A percentile compares a stretch with the other conserved stretches of the same genome.
These are phyloP conservation scores for Pleurozium schreberi DNA, from an alignment of 225 moss, liverwort and hornwort genomes.

Conservation along the genomic window DNA sequence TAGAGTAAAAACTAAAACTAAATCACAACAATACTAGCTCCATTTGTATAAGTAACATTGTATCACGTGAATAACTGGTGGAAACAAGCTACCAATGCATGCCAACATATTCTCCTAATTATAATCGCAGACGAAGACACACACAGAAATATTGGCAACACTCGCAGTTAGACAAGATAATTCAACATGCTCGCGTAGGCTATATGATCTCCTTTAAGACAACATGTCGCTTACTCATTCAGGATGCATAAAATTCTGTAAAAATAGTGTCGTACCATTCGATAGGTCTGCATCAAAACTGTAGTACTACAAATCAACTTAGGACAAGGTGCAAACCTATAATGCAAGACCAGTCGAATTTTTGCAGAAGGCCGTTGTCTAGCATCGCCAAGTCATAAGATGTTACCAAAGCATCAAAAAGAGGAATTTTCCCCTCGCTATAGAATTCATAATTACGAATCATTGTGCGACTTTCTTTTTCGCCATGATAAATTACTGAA, in stretches of 20 bases:
- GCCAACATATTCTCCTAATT: background rate
- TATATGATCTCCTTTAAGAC: background rate
- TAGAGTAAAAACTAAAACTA: background rate
- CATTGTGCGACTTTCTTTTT: constrained; percentile 54
- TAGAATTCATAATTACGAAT: constrained; percentile 64
- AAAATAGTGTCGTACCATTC: background rate
- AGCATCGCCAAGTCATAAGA: constrained; percentile 62
- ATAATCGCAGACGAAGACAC: background rate
- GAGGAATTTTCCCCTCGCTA: constrained; percentile 24
- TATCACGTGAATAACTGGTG: background rate
- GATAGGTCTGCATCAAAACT: background rate
- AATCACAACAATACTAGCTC: background rate
- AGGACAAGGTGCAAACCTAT: constrained; percentile 28
- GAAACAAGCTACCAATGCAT: background rate
- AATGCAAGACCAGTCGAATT: constrained; percentile 71
- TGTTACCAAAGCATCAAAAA: constrained; percentile 78
- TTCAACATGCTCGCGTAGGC: background rate
- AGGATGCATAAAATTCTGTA: background rate
- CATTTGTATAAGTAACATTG: background rate
- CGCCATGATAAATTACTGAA: constrained; percentile 66
- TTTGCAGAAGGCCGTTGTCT: constrained; percentile 52
- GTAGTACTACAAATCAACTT: background rate
- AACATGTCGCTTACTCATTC: background rate
- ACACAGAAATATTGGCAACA: background rate
- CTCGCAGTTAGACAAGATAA: background rate